Evolutionary conservation across 164 flowering plant genomes (phyloP).

Genomic region (Aristolochia californica): DNA sequence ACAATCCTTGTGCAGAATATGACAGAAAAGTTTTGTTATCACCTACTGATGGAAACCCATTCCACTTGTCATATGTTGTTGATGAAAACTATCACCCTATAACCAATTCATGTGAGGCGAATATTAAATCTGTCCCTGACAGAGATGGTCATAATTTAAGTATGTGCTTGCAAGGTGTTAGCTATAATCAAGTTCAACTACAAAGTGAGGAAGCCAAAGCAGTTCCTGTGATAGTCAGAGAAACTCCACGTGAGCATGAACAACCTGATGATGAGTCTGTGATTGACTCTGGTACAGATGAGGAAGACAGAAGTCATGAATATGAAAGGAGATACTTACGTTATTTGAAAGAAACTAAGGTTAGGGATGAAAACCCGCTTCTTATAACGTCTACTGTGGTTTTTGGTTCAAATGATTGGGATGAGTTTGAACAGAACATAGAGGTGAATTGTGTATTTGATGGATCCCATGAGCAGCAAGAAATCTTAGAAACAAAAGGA

Average conservation of each 20-base stretch:
- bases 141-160: constrained; percentile 1
- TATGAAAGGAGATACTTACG: constrained; percentile 12
- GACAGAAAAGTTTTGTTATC: neutral
- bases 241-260: constrained; percentile 26
- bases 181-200: constrained; percentile 8
- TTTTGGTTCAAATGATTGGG: constrained; percentile 84
- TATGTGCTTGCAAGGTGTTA: constrained; percentile 2
- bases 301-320: constrained; percentile 22
- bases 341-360: constrained; percentile 10
- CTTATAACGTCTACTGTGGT: constrained; percentile 54
- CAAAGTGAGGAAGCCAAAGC: constrained; percentile 14
- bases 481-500: constrained; percentile 10
- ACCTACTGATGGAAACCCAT: neutral
- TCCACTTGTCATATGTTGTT: neutral
- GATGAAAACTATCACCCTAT: constrained; percentile 5
- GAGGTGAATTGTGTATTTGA: constrained; percentile 11
- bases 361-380: constrained; percentile 33
- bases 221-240: constrained; percentile 25
- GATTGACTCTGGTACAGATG: constrained; percentile 43
- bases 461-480: constrained; percentile 3
- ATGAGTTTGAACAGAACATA: constrained; percentile 49
- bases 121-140: neutral
- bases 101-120: neutral
- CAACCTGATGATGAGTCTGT: constrained; percentile 65
- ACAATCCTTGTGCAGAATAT: constrained; percentile 1